Conservation (phyloP, 352 stramenopile genomes). For the Pythium folliculosum region DNA sequence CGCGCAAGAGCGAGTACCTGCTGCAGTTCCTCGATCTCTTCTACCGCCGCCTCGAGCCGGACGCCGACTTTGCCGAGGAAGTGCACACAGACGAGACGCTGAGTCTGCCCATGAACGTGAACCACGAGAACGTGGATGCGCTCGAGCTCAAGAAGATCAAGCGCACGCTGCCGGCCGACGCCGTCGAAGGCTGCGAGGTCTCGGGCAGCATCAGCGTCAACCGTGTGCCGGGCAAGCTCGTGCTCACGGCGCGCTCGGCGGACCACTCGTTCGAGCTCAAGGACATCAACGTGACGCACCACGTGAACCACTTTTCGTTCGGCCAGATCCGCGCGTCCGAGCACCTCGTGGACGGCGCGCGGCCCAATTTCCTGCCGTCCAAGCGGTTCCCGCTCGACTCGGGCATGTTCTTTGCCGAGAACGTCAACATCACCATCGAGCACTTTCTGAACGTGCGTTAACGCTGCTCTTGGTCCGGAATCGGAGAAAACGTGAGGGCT, state of each 20-base stretch:
- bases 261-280: constrained; percentile 71
- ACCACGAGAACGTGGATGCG: constrained; percentile 50
- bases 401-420: constrained; percentile 52
- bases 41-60: constrained; percentile 75
- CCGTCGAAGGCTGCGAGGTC: constrained; percentile 75
- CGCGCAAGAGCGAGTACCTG: constrained; percentile 68
- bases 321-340: constrained; percentile 72
- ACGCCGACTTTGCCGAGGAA: constrained; percentile 81
- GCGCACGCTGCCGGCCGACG: constrained; percentile 31
- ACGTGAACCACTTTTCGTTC: constrained; percentile 86
- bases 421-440: constrained; percentile 76
- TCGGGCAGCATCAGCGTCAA: constrained; percentile 80
- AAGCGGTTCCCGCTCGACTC: constrained; percentile 69
- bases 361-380: constrained; percentile 42
- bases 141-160: constrained; percentile 56
- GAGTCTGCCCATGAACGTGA: constrained; percentile 54
- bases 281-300: constrained; percentile 64
- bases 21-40: constrained; percentile 85
- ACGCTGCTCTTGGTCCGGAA: constrained; percentile 37
- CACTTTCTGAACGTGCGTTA: constrained; percentile 83
- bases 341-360: constrained; percentile 51
- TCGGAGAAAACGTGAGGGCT: neutral
- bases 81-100: constrained; percentile 60
- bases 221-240: constrained; percentile 69
- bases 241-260: constrained; percentile 65